Percentiles rank a stretch among this genome's conserved stretches.
Conservation (phyloP, 1,284 basidiomycete genomes). For the Tausonia pullulans region DNA sequence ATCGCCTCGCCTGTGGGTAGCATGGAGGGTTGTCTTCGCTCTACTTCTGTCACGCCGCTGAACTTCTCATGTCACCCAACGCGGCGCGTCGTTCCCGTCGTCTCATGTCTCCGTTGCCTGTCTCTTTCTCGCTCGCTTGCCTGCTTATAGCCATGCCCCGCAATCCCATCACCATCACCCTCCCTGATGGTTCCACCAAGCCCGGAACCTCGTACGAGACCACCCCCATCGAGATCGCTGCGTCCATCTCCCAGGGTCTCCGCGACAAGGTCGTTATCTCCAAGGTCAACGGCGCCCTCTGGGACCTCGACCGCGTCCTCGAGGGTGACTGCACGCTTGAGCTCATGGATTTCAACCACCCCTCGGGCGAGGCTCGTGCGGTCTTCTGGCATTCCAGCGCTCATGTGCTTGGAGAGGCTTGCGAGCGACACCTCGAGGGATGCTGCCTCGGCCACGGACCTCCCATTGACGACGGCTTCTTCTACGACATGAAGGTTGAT, state of each 20-base stretch:
- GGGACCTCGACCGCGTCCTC: conserved; percentile 91
- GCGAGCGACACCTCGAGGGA: conserved; percentile 84
- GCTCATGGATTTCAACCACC: conserved; percentile 86
- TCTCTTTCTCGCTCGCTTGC: neutral
- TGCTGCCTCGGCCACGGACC: conserved; percentile 96
- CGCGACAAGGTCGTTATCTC: conserved; percentile 87
- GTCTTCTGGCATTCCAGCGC: conserved; percentile 99
- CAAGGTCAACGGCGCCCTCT: conserved; percentile 78
- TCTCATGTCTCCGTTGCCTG: neutral
- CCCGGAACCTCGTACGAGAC: conserved; percentile 90
- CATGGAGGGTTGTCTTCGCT: neutral
- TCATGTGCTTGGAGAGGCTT: conserved; percentile 95
- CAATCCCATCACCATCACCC: conserved; percentile 69
- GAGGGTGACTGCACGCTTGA: conserved; percentile 73
- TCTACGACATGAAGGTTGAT: conserved; percentile 79
- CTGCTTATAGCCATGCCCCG: conserved; percentile 61
- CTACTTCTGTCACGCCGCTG: too few species aligned
- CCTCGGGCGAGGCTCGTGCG: conserved; percentile 77
- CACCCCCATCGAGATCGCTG: conserved; percentile 85
- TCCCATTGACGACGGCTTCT: conserved; percentile 95
- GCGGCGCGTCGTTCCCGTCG: neutral
- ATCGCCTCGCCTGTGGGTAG: conserved; percentile 11
- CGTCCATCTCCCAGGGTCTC: conserved; percentile 73
- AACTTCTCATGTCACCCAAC: too few species aligned
- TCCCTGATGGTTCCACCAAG: conserved; percentile 75